phyloP scores from a whole-genome alignment of 2,329 filamentous ascomycete genomes.

The Cylindrodendrum hubeiense region DNA sequence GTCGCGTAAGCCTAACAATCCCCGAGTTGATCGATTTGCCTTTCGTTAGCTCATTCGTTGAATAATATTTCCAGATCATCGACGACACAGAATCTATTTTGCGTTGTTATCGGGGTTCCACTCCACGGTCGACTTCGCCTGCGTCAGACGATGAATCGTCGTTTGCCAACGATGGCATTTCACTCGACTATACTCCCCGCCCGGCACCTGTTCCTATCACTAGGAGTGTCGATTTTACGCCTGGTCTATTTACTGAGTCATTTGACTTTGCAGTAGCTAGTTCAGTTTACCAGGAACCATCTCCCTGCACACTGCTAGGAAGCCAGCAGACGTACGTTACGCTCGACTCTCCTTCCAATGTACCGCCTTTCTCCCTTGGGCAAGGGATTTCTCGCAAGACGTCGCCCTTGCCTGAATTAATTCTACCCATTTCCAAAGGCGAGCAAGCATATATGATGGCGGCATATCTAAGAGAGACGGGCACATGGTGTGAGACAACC shows the following conservation, averaged over 20 bases:
- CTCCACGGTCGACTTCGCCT: not conserved
- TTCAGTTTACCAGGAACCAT: not conserved
- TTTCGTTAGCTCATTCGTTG: not conserved
- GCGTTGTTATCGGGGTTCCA: not conserved
- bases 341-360: not conserved
- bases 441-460: not conserved
- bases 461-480: conserved; percentile 15
- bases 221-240: not conserved
- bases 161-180: not conserved
- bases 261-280: too few species aligned
- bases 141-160: not conserved
- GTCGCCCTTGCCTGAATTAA: not conserved
- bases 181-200: not conserved
- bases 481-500: conserved; percentile 27
- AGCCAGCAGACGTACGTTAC: not conserved
- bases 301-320: not conserved
- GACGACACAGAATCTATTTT: conserved; percentile 6
- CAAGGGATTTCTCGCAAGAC: not conserved
- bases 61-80: not conserved
- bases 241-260: not conserved
- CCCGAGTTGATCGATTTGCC: not conserved
- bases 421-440: not conserved
- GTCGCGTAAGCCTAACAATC: not conserved
- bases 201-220: not conserved
- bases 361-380: not conserved